phyloP scores from a whole-genome alignment of 768 basidiomycete genomes.

The Leccinum truebloodii region DNA sequence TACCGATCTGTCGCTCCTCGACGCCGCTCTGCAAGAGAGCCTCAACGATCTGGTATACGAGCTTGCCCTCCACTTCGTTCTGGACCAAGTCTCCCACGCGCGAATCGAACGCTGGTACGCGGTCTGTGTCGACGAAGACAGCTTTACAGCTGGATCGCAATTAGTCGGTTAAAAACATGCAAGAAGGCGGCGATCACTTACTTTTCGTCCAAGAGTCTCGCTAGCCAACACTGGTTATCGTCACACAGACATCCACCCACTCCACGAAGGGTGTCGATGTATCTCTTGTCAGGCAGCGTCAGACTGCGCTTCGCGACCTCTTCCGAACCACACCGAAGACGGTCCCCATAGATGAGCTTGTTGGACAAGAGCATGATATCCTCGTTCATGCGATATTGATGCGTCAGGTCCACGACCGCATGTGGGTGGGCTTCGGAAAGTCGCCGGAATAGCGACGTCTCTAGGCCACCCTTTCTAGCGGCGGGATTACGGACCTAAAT shows the following conservation, averaged over 20 bases:
- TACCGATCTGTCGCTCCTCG: conserved; percentile 68
- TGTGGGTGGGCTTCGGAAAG: conserved; percentile 86
- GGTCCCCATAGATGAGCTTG: conserved; percentile 76
- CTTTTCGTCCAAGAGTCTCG: conserved; percentile 63
- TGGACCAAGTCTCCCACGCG: conserved; percentile 88
- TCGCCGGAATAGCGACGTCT: conserved; percentile 85
- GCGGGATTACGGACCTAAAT: conserved; percentile 76
- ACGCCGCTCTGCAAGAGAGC: conserved; percentile 69
- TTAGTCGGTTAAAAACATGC: neutral
- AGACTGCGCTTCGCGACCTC: conserved; percentile 63
- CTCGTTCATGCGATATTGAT: conserved; percentile 96
- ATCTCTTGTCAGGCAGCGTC: conserved; percentile 47
- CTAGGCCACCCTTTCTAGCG: conserved; percentile 84
- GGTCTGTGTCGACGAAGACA: conserved; percentile 93
- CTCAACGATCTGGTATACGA: conserved; percentile 67
- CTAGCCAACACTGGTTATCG: conserved; percentile 66
- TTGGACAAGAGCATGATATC: conserved; percentile 95
- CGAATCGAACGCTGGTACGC: conserved; percentile 74
- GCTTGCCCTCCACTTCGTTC: conserved; percentile 76
- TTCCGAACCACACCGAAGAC: conserved; percentile 77
- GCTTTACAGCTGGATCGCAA: conserved; percentile 64
- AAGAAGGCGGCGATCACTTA: conserved; percentile 30
- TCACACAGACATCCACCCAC: conserved; percentile 31
- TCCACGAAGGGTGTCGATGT: conserved; percentile 47
- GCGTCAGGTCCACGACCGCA: conserved; percentile 79